These are phyloP conservation scores for Medicago lupulina DNA, from an alignment of 306 rosid species.

Conservation along the genomic window DNA sequence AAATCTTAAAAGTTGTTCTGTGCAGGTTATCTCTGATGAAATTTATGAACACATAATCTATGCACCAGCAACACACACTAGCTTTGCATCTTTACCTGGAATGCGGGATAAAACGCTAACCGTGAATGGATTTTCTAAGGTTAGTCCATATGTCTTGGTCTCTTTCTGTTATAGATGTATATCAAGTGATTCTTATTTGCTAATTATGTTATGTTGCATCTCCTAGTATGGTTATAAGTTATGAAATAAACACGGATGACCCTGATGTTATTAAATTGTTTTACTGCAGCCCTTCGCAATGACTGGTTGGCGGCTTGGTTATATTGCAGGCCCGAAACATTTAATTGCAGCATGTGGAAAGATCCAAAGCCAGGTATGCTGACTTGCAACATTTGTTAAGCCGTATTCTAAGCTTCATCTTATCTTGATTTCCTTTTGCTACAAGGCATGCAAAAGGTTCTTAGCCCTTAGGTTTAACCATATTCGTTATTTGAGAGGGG, in stretches of 20 bases:
- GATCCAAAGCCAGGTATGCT: conserved; percentile 91
- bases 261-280: conserved; percentile 46
- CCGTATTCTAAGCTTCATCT: conserved; percentile 22
- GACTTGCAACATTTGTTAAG: background rate
- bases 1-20: conserved; percentile 34
- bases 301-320: conserved; percentile 99
- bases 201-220: conserved; percentile 19
- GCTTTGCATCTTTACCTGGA: conserved; percentile 97
- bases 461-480: conserved; percentile 10
- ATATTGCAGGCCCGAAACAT: conserved; percentile 95
- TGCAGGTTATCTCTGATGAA: conserved; percentile 89
- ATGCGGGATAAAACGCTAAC: conserved; percentile 96
- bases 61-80: conserved; percentile 89
- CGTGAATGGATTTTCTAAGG: conserved; percentile 98
- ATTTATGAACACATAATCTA: conserved; percentile 94
- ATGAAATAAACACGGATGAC: background rate
- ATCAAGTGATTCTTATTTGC: background rate
- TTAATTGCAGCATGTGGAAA: conserved; percentile 83
- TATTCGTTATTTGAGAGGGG: background rate
- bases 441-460: conserved; percentile 15
- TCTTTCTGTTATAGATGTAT: conserved; percentile 8
- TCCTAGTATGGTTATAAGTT: conserved; percentile 4
- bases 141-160: conserved; percentile 19
- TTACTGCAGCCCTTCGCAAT: conserved; percentile 84
- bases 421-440: conserved; percentile 24